Evolutionary conservation across 192 early-diverging fungal species (phyloP), one percentile per base, ranked within the genome.

Genomic region (Coemansia sp.): DNA sequence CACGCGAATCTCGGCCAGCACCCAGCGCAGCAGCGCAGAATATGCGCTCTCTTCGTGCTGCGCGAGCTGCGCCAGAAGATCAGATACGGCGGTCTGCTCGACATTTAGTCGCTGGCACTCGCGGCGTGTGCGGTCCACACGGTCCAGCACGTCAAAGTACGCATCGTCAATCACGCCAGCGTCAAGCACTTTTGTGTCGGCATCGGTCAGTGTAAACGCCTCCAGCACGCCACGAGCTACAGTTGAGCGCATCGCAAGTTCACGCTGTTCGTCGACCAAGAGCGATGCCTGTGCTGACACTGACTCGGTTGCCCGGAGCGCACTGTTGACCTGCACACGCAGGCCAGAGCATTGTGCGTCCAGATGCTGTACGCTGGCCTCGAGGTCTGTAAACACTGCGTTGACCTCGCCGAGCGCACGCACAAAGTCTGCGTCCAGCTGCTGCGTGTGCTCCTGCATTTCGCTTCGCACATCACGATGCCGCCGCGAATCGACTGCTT

Each of bases 381-480:
- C 77, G 4, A 80, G 58, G 22, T 67, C 60, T 21, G 39, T 64
- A 63, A 80, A 80, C 17, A 65, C 69, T 2, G 17, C 49, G 24
- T 80, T 62, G 17, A 75, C 77, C 17, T 49, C 22, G 11, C 43
- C 56, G 53, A 80, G 65, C n/a, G 67, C 56, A 5, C 11, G 47
- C 5, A 65, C 68, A 63, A 80, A 80, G 11, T 69, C 66, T 9
- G 50, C 52, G 62, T 80, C 72, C 58, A 75, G 29, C 21, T 56
- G 54, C 17, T 56, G 38, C 9, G 51, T 19, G 3, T 52, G 53
- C 15, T 38, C 58, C 12, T 65, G 64, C 77, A 80, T 80, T 37
- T 74, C 72, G 8, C 29, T 48, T 4, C 72, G 77, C 37, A 80
- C 38, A 29, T 80, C 72, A 0, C 70, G 67, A 39, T 71, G 68